A percentile compares a stretch with the other conserved stretches of the same genome.
Evolutionary conservation across 768 basidiomycete species (phyloP).

Genomic region (Pisolithus sp.): DNA sequence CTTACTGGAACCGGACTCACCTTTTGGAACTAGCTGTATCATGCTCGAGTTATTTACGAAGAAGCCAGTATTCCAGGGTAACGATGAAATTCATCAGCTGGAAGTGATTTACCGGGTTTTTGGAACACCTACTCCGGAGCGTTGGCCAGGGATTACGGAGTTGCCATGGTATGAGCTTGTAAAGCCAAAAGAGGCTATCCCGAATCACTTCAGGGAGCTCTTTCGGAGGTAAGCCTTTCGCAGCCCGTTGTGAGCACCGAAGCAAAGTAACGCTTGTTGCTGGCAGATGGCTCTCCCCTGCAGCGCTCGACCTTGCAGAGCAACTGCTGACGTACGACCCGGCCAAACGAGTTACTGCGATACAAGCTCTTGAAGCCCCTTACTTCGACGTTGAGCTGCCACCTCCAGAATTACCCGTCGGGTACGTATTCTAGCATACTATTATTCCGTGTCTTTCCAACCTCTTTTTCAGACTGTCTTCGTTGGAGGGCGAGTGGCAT

Average conservation of each 20-base stretch:
- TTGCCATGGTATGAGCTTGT: constrained; percentile 99
- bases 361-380: constrained; percentile 69
- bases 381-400: constrained; percentile 87
- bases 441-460: constrained; percentile 3
- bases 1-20: not conserved
- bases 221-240: constrained; percentile 66
- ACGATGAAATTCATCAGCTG: constrained; percentile 95
- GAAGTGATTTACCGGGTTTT: constrained; percentile 88
- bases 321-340: constrained; percentile 79
- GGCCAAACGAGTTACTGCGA: constrained; percentile 62
- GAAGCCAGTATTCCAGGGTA: constrained; percentile 96
- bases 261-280: not conserved
- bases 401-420: constrained; percentile 60
- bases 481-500: constrained; percentile 93
- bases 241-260: not conserved
- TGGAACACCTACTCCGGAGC: constrained; percentile 78
- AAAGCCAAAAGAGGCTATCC: constrained; percentile 71
- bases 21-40: constrained; percentile 64
- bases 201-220: constrained; percentile 74
- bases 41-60: constrained; percentile 96
- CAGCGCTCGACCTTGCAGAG: constrained; percentile 84
- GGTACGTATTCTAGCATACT: constrained; percentile 45
- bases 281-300: constrained; percentile 77
- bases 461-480: constrained; percentile 49
- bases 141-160: constrained; percentile 77